Base-by-base conservation (phyloP, 78 protist species). In the Tieghemostelium lacteum region DNA sequence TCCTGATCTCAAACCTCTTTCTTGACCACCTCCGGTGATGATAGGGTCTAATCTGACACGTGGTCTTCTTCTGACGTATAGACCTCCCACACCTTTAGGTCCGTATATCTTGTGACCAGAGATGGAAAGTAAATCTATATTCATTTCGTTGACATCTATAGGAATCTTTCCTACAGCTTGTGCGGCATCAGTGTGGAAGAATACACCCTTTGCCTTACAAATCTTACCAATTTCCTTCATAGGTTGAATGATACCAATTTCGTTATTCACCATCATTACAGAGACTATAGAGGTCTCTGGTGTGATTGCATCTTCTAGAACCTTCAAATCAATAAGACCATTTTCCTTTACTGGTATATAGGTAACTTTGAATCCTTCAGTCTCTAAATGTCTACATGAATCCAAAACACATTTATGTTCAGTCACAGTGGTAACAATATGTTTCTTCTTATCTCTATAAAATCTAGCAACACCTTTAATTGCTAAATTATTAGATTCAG, bases 361-460 rank as follows among this genome's bases (percentile, higher is more conserved):
- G n/a, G 94, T 76, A 22, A 89, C 87, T 42, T 78, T 65, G 45
- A 97, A 96, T 63, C 99, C 99, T 57, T 97, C 96, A n/a, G 37
- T 33, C 57, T 97, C 96, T 16, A 98, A 75, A 20, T 26, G 75
- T 26, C 99, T 88, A 93, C 99, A 98, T 39, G 98, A 94, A 87
- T 98, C 99, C 19, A 98, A 78, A 36, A 98, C 99, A 72, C 99
- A 97, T 85, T 97, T 98, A 94, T 97, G 99, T 88, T 97, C 99
- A 66, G 98, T 98, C 58, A 72, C 95, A 0, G 95, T 64, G 10
- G 99, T 98, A 71, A 98, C 93, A 39, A 98, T 67, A 75, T 98
- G 99, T 24, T 80, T 88, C 98, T 98, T 98, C 37, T 77, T 95
- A 12, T 24, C 57, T 78, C 92, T 65, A 87, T 95, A 94, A 85